Percentiles rank a stretch among this genome's conserved stretches.
These are phyloP conservation scores for Dendrocalamus sinicus DNA, from an alignment of 176 grass and related monocot species.

Conservation along the genomic window DNA sequence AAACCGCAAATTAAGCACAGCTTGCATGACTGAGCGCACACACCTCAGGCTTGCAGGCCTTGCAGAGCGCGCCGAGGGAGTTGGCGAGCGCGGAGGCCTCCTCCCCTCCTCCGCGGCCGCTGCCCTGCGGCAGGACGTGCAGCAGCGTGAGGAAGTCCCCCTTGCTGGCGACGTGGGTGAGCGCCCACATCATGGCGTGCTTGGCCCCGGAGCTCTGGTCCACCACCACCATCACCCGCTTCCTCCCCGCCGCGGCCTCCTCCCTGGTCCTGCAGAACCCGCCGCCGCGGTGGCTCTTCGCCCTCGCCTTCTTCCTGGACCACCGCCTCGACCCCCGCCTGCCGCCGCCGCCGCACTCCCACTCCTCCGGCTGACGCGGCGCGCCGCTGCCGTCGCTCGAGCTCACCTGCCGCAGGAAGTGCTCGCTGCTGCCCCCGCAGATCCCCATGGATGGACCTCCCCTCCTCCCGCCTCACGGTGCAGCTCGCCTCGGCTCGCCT, in stretches of 20 bases:
- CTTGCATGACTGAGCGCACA: neutral
- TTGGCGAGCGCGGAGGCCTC: constrained; percentile 61
- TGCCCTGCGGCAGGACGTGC: constrained; percentile 63
- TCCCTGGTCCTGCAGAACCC: constrained; percentile 45
- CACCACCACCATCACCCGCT: constrained; percentile 91
- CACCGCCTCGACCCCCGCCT: constrained; percentile 71
- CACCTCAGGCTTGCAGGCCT: constrained; percentile 89
- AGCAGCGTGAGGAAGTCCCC: constrained; percentile 89
- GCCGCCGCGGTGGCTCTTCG: constrained; percentile 26
- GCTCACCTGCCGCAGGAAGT: constrained; percentile 71
- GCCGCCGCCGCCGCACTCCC: constrained; percentile 36
- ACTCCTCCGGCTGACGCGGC: constrained; percentile 30
- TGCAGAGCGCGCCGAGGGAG: constrained; percentile 81
- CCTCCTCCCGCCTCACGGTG: neutral
- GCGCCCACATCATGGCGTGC: constrained; percentile 99
- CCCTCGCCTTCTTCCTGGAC: constrained; percentile 54
- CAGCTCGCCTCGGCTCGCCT: neutral
- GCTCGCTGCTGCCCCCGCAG: constrained; percentile 65
- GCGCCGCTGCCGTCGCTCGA: constrained; percentile 50
- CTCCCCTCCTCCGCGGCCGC: constrained; percentile 16
- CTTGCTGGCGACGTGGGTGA: constrained; percentile 79
- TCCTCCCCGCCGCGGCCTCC: constrained; percentile 57
- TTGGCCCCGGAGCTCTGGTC: constrained; percentile 80
- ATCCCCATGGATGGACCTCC: constrained; percentile 50
- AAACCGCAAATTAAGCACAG: neutral